phyloP scores from a whole-genome alignment of 352 stramenopile species.

The Saprolegnia parasitica region DNA sequence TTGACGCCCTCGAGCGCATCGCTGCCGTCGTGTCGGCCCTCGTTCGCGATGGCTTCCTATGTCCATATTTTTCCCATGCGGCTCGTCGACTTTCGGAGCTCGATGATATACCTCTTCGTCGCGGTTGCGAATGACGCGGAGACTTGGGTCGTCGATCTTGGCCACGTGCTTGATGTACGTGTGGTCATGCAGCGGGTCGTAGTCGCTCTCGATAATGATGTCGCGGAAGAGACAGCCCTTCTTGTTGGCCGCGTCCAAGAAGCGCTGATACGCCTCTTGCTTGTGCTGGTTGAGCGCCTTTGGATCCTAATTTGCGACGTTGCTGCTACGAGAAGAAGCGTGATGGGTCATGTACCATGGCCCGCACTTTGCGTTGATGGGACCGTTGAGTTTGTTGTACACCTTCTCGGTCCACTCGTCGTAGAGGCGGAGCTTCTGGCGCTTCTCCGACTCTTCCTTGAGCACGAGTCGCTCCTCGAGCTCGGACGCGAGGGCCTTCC shows the following conservation, averaged over 20 bases:
- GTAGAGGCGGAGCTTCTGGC: slow-evolving; percentile 65
- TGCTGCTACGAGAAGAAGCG: background rate
- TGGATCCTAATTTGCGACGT: slow-evolving; percentile 30
- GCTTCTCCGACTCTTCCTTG: slow-evolving; percentile 54
- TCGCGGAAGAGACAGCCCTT: slow-evolving; percentile 74
- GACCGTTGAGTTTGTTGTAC: slow-evolving; percentile 68
- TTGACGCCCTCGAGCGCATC: slow-evolving; percentile 5
- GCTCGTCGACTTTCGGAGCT: too few relatives aligned
- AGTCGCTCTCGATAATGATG: slow-evolving; percentile 83
- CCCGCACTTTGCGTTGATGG: slow-evolving; percentile 48
- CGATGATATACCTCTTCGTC: slow-evolving; percentile 74
- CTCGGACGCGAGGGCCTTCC: slow-evolving; percentile 52
- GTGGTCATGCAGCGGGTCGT: slow-evolving; percentile 65
- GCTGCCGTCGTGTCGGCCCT: slow-evolving; percentile 33
- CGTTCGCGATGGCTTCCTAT: slow-evolving; percentile 48
- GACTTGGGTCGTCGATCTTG: slow-evolving; percentile 57
- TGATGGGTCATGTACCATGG: slow-evolving; percentile 31
- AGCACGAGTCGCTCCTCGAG: slow-evolving; percentile 58
- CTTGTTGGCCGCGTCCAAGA: slow-evolving; percentile 69
- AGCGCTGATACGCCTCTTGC: slow-evolving; percentile 63
- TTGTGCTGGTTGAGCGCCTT: slow-evolving; percentile 43
- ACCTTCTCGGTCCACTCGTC: slow-evolving; percentile 62
- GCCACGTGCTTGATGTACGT: slow-evolving; percentile 49
- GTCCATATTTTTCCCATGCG: too few relatives aligned
- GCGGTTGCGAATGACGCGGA: slow-evolving; percentile 52